phyloP scores from a whole-genome alignment of 805 yeast genomes.

The Kluyveromyces aestuarii region DNA sequence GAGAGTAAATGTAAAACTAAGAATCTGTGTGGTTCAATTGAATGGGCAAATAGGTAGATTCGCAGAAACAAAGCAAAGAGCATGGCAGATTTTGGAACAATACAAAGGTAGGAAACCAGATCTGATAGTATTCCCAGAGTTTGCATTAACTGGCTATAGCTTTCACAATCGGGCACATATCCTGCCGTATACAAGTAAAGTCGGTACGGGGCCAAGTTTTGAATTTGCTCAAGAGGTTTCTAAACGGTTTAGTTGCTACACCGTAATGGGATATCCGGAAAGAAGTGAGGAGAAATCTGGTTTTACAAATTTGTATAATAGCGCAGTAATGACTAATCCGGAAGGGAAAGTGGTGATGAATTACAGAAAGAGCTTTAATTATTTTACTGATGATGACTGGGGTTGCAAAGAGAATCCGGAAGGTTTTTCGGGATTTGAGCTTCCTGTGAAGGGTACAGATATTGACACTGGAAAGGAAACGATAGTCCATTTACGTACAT shows the following conservation, averaged over 20 bases:
- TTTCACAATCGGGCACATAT: conserved; percentile 42
- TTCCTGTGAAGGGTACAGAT: conserved; percentile 26
- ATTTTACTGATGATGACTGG: conserved; percentile 73
- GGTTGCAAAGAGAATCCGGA: conserved; percentile 63
- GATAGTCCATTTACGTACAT: conserved; percentile 32
- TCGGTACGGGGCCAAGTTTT: conserved; percentile 38
- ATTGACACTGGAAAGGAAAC: conserved; percentile 9
- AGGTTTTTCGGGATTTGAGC: conserved; percentile 45
- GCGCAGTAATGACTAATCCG: conserved; percentile 57
- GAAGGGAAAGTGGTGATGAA: conserved; percentile 50
- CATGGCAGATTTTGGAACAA: conserved; percentile 33
- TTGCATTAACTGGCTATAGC: conserved; percentile 79
- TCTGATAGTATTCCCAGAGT: conserved; percentile 71
- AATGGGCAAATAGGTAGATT: conserved; percentile 56
- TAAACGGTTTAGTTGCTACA: conserved; percentile 43
- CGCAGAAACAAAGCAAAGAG: conserved; percentile 42
- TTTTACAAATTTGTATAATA: conserved; percentile 43
- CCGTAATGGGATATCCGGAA: conserved; percentile 83
- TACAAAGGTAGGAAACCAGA: conserved; percentile 35
- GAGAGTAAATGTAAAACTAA: conserved; percentile 34
- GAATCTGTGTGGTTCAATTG: conserved; percentile 59
- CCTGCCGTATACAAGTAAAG: conserved; percentile 44
- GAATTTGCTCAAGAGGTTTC: conserved; percentile 52
- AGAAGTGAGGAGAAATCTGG: conserved; percentile 6
- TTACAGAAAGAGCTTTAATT: conserved; percentile 70